Conservation (phyloP, 2,329 filamentous ascomycete species). For the Zymoseptoria brevis region DNA sequence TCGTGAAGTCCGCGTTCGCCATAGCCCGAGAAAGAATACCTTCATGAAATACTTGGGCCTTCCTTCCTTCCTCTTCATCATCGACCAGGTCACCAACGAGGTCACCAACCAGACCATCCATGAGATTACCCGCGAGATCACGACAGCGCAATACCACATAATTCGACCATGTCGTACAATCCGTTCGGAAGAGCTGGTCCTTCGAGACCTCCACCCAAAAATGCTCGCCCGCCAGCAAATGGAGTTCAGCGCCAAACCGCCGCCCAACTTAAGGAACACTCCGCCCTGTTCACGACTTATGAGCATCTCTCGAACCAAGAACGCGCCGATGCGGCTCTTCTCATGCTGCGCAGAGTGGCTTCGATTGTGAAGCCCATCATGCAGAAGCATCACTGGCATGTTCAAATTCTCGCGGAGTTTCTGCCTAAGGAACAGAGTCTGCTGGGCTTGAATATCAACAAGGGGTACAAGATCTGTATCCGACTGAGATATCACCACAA, state of each 20-base stretch:
- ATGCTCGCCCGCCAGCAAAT: slow-evolving; percentile 4
- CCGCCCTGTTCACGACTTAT: slow-evolving; percentile 43
- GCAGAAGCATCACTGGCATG: slow-evolving; percentile 74
- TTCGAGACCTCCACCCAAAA: not conserved
- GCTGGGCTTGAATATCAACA: slow-evolving; percentile 71
- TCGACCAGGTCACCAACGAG: not conserved
- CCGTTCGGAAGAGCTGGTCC: slow-evolving; percentile 12
- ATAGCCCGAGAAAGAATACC: not conserved
- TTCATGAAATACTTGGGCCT: not conserved
- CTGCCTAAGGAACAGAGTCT: slow-evolving; percentile 67
- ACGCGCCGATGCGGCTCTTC: slow-evolving; percentile 38
- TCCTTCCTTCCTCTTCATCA: not conserved
- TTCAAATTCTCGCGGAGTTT: slow-evolving; percentile 75
- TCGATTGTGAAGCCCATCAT: slow-evolving; percentile 93
- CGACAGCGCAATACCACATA: not conserved
- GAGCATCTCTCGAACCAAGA: slow-evolving; percentile 42
- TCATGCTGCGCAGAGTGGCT: slow-evolving; percentile 68
- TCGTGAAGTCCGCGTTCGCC: not conserved
- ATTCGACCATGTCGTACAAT: slow-evolving; percentile 13
- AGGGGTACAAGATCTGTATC: slow-evolving; percentile 70
- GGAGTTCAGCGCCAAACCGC: slow-evolving; percentile 28
- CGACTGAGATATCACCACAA: slow-evolving; percentile 71
- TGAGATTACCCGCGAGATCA: not conserved
- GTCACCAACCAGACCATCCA: not conserved
- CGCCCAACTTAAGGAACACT: slow-evolving; percentile 37